Percentiles rank a stretch among this genome's conserved stretches.
phyloP scores from a whole-genome alignment of 2,329 filamentous ascomycete species.

The Sodiomyces alkalinus region DNA sequence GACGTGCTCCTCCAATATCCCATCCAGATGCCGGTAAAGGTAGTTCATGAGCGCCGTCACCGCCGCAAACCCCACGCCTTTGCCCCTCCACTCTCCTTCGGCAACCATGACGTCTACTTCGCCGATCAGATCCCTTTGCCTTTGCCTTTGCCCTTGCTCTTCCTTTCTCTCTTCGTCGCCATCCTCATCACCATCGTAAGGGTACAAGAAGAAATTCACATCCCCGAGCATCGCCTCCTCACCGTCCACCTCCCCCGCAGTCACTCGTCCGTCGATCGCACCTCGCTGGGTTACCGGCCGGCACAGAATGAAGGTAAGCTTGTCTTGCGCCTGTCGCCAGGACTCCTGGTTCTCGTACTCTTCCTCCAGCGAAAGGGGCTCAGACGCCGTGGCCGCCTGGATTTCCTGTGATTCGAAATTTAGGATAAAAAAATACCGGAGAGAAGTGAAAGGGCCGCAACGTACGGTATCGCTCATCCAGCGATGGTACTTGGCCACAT shows the following conservation, averaged over 20 bases:
- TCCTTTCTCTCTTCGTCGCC: slow-evolving; percentile 15
- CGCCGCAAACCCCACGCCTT: slow-evolving; percentile 50
- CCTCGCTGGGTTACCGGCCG: slow-evolving; percentile 19
- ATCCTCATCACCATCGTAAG: slow-evolving; percentile 35
- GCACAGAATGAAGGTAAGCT: slow-evolving; percentile 85
- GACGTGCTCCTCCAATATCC: slow-evolving; percentile 35
- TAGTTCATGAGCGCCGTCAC: slow-evolving; percentile 58
- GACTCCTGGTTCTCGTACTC: slow-evolving; percentile 85
- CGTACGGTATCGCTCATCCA: slow-evolving; percentile 79
- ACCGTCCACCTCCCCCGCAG: slow-evolving; percentile 33
- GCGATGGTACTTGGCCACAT: slow-evolving; percentile 69
- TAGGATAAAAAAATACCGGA: background rate
- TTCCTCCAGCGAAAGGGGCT: slow-evolving; percentile 62
- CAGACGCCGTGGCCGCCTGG: slow-evolving; percentile 73
- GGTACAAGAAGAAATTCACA: slow-evolving; percentile 65
- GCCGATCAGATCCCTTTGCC: slow-evolving; percentile 31
- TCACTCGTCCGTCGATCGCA: slow-evolving; percentile 13
- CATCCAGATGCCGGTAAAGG: slow-evolving; percentile 34
- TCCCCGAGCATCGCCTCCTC: slow-evolving; percentile 52
- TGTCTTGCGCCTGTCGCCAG: slow-evolving; percentile 71
- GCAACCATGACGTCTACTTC: slow-evolving; percentile 87
- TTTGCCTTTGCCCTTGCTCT: too few species aligned
- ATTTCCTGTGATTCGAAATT: slow-evolving; percentile 37
- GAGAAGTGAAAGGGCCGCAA: background rate
- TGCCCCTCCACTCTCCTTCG: slow-evolving; percentile 33